These are phyloP conservation scores for Phtheirospermum japonicum DNA, from an alignment of 257 asterid genomes.

Conservation along the genomic window DNA sequence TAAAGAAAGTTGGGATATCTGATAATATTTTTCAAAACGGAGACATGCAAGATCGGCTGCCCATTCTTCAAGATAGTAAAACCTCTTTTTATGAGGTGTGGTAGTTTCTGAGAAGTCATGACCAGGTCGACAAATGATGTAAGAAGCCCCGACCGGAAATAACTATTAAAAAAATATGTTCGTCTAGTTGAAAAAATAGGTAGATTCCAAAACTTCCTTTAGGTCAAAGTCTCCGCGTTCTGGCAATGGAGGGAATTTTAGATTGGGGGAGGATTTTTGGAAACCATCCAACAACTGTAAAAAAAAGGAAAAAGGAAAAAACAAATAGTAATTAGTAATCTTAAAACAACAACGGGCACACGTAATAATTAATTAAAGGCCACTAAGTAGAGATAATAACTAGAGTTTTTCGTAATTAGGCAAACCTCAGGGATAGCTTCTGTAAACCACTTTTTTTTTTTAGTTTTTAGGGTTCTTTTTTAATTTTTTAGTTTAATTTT, in stretches of 20 bases:
- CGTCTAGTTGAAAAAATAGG: slow-evolving; percentile 88
- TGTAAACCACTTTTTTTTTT: no score
- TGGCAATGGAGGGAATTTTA: slow-evolving; percentile 78
- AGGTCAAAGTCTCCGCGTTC: slow-evolving; percentile 90
- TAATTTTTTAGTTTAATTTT: no score
- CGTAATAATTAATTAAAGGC: background rate
- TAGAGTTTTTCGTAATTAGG: background rate
- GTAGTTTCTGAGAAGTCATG: background rate
- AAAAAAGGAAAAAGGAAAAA: no score
- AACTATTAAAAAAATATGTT: slow-evolving; percentile 15
- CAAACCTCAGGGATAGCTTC: background rate
- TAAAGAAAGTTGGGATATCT: no score
- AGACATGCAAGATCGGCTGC: background rate
- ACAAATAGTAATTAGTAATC: background rate
- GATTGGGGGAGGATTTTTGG: slow-evolving; percentile 59
- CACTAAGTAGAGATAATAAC: background rate
- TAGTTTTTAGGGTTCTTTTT: no score
- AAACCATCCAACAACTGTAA: slow-evolving; percentile 71
- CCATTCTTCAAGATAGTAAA: background rate
- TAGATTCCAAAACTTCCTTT: slow-evolving; percentile 71
- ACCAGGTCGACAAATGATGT: background rate
- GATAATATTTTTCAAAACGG: no score
- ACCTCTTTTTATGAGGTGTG: background rate
- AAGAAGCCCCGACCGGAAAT: slow-evolving; percentile 17
- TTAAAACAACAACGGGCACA: no score